Conservation (phyloP, 2,329 filamentous ascomycete genomes). For the Thyridium curvatum region DNA sequence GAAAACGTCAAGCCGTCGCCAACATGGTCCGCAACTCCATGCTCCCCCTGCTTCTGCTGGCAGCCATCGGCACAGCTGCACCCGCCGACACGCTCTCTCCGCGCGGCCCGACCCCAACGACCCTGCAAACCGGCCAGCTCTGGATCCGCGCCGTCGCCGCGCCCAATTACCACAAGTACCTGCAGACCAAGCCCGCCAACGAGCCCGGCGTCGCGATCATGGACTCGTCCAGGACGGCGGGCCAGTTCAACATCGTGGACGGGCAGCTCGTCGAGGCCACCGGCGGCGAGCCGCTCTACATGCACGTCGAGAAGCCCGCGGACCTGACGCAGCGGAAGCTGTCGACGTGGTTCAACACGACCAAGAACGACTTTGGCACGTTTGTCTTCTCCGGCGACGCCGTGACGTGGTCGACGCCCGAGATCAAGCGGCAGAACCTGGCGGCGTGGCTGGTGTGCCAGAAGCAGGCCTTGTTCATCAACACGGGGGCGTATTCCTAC, state of each 20-base stretch:
- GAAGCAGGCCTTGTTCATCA: slow-evolving; percentile 46
- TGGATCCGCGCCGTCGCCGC: slow-evolving; percentile 52
- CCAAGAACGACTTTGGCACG: slow-evolving; percentile 46
- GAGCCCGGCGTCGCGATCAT: slow-evolving; percentile 42
- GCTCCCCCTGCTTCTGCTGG: too few relatives aligned
- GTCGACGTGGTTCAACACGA: slow-evolving; percentile 41
- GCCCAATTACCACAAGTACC: slow-evolving; percentile 52
- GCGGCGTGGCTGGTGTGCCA: slow-evolving; percentile 54
- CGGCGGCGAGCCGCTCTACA: slow-evolving; percentile 32
- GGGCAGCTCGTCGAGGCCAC: slow-evolving; percentile 50
- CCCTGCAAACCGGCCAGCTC: slow-evolving; percentile 43
- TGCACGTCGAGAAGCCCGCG: slow-evolving; percentile 38
- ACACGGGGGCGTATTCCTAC: slow-evolving; percentile 53
- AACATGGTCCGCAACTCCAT: too few relatives aligned
- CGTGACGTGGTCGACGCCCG: slow-evolving; percentile 44
- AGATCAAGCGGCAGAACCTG: slow-evolving; percentile 44
- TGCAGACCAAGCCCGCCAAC: slow-evolving; percentile 39
- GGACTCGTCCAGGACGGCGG: slow-evolving; percentile 43
- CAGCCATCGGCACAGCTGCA: too few relatives aligned
- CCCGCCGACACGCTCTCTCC: neutral
- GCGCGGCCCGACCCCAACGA: slow-evolving; percentile 20
- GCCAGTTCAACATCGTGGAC: slow-evolving; percentile 49
- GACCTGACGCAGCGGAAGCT: slow-evolving; percentile 38
- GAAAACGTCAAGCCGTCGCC: too few relatives aligned
- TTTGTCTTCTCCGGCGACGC: slow-evolving; percentile 54